Percentiles rank a stretch among this genome's conserved stretches.
These are phyloP conservation scores for Metschnikowia proteae DNA, from an alignment of 805 yeast species.

Conservation along the genomic window DNA sequence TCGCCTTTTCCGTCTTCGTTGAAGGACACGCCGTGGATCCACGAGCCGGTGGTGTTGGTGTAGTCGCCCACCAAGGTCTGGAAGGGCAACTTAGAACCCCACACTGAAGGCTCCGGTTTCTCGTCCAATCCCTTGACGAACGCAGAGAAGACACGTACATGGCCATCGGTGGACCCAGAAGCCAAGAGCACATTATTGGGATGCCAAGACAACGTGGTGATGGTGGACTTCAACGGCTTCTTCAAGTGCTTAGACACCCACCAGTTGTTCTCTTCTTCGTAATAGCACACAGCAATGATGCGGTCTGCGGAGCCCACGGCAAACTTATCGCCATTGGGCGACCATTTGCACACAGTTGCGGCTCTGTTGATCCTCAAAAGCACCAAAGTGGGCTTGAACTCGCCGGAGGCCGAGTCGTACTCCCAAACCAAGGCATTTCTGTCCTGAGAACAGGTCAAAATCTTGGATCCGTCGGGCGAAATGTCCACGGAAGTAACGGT, in stretches of 20 bases:
- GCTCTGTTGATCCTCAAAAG: constrained; percentile 90
- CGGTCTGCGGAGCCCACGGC: constrained; percentile 97
- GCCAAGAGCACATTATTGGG: constrained; percentile 86
- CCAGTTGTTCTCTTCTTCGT: constrained; percentile 96
- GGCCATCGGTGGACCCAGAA: constrained; percentile 91
- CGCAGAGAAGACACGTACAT: constrained; percentile 83
- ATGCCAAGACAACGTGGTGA: constrained; percentile 86
- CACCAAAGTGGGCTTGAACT: constrained; percentile 82
- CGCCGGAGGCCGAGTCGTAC: constrained; percentile 51
- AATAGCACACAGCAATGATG: constrained; percentile 91
- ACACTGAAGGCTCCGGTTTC: constrained; percentile 73
- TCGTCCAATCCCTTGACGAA: constrained; percentile 84
- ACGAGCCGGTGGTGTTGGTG: constrained; percentile 66
- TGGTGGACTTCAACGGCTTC: constrained; percentile 87
- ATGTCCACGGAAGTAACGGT: constrained; percentile 93
- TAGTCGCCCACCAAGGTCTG: constrained; percentile 85
- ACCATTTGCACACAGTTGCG: constrained; percentile 93
- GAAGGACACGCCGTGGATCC: constrained; percentile 90
- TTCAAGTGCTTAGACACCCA: constrained; percentile 98
- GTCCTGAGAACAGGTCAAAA: constrained; percentile 96
- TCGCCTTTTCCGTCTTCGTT: constrained; percentile 63
- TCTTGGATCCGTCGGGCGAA: constrained; percentile 72
- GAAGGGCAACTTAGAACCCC: constrained; percentile 97
- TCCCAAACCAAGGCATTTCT: constrained; percentile 98
- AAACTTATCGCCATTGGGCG: constrained; percentile 90